These are phyloP conservation scores for Melampsora americana DNA, from an alignment of 1,284 basidiomycete species.

Conservation along the genomic window DNA sequence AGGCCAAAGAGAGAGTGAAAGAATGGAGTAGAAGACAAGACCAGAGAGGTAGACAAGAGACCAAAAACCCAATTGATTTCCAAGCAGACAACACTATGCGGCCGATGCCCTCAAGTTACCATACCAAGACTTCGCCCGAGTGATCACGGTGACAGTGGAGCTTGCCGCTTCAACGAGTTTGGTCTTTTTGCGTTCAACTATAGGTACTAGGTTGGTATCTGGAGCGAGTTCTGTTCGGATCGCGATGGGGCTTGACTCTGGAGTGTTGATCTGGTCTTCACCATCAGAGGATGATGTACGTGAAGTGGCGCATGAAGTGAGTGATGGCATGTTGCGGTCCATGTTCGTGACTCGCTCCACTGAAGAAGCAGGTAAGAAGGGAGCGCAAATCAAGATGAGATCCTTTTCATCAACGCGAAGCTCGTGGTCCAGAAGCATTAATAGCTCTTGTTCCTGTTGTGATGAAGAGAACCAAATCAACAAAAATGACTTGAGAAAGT, in stretches of 20 bases:
- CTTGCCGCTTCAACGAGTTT: conserved; percentile 5
- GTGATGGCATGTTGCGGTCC: conserved; percentile 14
- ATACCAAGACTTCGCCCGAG: conserved; percentile 36
- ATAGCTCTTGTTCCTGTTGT: conserved; percentile 32
- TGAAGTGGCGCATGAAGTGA: conserved; percentile 23
- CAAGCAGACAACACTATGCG: too few species aligned
- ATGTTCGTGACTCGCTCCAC: background rate
- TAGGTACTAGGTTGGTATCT: background rate
- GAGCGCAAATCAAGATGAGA: conserved; percentile 35
- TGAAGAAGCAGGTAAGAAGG: conserved; percentile 22
- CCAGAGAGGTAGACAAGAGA: too few species aligned
- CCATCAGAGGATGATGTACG: conserved; percentile 8
- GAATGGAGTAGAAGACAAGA: too few species aligned
- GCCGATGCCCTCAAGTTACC: conserved; percentile 28
- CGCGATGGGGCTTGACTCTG: conserved; percentile 26
- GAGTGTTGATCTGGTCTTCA: conserved; percentile 12
- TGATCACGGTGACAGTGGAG: conserved; percentile 23
- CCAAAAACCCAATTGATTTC: too few species aligned
- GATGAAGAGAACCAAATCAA: background rate
- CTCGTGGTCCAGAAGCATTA: conserved; percentile 38
- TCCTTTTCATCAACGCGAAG: conserved; percentile 23
- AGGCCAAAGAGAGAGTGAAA: too few species aligned
- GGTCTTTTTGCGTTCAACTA: conserved; percentile 17
- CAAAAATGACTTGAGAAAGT: background rate
- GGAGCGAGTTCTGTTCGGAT: conserved; percentile 18